Conservation (phyloP, 2,329 filamentous ascomycete genomes). For the Ascochyta viciae-villosae region DNA sequence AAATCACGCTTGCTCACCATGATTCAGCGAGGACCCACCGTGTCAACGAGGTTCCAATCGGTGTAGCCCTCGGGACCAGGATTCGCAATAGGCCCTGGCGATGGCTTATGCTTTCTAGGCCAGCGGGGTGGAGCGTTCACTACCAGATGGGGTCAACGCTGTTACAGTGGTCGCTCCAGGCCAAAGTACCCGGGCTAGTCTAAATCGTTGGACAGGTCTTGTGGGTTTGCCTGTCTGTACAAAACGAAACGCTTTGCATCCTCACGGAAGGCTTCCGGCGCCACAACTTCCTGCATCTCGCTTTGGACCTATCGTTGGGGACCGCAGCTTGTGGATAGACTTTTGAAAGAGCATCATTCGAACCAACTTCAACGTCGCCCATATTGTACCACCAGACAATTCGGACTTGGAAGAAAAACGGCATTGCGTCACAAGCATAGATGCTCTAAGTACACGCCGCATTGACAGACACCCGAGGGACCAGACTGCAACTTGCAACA, state of each 20-base stretch:
- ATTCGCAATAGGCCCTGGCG: conserved; percentile 6
- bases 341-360: conserved; percentile 12
- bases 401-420: not conserved
- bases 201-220: not conserved
- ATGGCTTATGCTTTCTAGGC: conserved; percentile 7
- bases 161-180: conserved; percentile 13
- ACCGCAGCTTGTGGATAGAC: not conserved
- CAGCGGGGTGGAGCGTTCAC: conserved; percentile 4
- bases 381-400: not conserved
- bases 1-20: conserved; percentile 10
- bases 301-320: not conserved
- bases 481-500: not conserved
- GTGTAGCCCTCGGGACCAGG: conserved; percentile 9
- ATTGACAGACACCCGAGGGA: not conserved
- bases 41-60: conserved; percentile 10
- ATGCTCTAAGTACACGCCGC: not conserved
- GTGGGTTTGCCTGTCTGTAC: conserved; percentile 10
- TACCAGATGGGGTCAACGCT: conserved; percentile 4
- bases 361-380: not conserved
- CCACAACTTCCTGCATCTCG: conserved; percentile 9
- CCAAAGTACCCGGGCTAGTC: not conserved
- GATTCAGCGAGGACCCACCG: conserved; percentile 2
- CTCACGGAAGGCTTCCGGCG: conserved; percentile 7
- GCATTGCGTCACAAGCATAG: not conserved
- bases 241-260: conserved; percentile 13